Percentiles rank a stretch among this genome's conserved stretches.
Conservation (phyloP, 441 rosid species). For the Daphne laureola region DNA sequence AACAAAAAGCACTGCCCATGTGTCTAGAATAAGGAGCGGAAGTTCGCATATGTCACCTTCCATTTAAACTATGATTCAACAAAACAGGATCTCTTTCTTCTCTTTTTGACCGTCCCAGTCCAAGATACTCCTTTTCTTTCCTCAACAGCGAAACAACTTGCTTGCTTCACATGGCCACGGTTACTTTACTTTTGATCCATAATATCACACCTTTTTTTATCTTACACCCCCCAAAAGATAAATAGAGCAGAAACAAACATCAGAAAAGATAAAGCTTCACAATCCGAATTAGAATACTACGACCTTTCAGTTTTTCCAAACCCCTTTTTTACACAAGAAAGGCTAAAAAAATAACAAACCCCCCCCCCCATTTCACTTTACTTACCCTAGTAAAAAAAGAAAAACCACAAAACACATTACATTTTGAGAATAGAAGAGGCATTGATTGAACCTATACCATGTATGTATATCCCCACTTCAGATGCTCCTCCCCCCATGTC, state of each 20-base stretch:
- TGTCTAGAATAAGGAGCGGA: slow-evolving; percentile 1
- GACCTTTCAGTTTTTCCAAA: too few relatives aligned
- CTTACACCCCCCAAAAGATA: too few relatives aligned
- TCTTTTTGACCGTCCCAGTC: slow-evolving; percentile 45
- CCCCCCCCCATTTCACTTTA: too few relatives aligned
- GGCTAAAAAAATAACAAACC: slow-evolving; percentile 2
- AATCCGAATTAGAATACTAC: too few relatives aligned
- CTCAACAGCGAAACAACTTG: slow-evolving; percentile 14
- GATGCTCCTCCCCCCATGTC: not conserved
- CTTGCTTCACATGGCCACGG: slow-evolving; percentile 31
- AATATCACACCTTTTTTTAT: too few relatives aligned
- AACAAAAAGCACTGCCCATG: slow-evolving; percentile 14
- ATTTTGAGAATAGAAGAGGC: slow-evolving; percentile 6
- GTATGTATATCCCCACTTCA: too few relatives aligned
- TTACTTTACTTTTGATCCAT: slow-evolving; percentile 2
- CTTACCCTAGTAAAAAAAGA: too few relatives aligned
- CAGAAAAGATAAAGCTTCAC: too few relatives aligned
- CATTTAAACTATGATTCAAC: slow-evolving; percentile 9
- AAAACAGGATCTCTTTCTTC: slow-evolving; percentile 17
- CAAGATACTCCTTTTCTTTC: slow-evolving; percentile 29
- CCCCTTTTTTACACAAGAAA: slow-evolving; percentile 18
- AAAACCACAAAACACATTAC: not conserved
- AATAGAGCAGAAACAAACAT: slow-evolving; percentile 8
- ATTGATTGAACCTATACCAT: not conserved
- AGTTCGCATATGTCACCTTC: slow-evolving; percentile 8